Evolutionary conservation across 495 filamentous ascomycete species (phyloP), one percentile per base, ranked within the genome.

Genomic region (Tuber magnatum): DNA sequence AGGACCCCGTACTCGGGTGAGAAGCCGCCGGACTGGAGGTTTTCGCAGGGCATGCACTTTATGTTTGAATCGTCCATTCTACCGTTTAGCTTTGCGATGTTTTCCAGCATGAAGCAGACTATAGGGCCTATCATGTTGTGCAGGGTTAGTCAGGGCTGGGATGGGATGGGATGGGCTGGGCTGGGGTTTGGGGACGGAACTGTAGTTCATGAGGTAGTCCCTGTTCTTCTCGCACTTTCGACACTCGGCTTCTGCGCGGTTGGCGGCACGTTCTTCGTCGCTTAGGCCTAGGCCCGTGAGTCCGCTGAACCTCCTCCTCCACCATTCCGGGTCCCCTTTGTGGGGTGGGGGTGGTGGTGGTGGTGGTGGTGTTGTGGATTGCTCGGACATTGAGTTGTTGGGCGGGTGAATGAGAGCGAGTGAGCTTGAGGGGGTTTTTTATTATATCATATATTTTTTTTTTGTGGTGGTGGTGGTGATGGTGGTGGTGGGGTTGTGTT

Each of bases 1-100:
- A 94, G 77, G 71, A 99, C 97, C 6, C 95, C 95, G 79, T 92
- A 91, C 43, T 91, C 86, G 0, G 92, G 89, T 81, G 90, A 89
- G 78, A 97, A 97, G 0, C 95, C 96, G 22, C 94, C 95, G 20
- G 86, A 86, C 81, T 91, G 90, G 56, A 84, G 77, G 70, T 85
- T 84, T n/a, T 85, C 88, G 79, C 95, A 98, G 65, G 92, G 87
- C 61, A 89, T 86, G 83, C 95, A 99, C 32, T 89, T 87, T 43
- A 98, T 91, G 83, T 97, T 97, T 74, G 84, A 84, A 44, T 81
- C 84, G 78, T 92, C 89, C 42, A 98, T 86, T 73, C 88, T 86
- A 68, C 92, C 92, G 84, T 92, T 92, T 38, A 97, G 87, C 76
- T 91, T 89, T 68, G 84, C 83, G 73, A 97, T 90, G 79, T 93